Conservation (phyloP, 352 stramenopile species). For the Elongisporangium senticosum region DNA sequence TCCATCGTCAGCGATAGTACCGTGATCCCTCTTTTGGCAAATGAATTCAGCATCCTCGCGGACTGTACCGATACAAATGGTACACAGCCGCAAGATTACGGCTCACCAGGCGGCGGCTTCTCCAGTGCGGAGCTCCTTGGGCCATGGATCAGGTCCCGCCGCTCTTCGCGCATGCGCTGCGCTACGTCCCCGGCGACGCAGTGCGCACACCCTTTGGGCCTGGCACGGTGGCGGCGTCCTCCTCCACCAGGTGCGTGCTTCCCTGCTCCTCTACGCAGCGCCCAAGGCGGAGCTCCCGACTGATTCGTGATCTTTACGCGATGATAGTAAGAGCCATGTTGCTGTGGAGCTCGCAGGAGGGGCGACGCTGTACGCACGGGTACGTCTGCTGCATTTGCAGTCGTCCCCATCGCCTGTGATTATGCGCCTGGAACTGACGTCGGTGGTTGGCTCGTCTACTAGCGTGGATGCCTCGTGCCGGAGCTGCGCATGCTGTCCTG, state of each 20-base stretch:
- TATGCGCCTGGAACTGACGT: not conserved
- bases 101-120: not conserved
- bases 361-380: conserved; percentile 50
- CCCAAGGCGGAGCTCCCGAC: conserved; percentile 1
- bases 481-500: conserved; percentile 67
- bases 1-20: not conserved
- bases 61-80: not conserved
- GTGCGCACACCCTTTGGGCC: conserved; percentile 65
- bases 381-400: conserved; percentile 8
- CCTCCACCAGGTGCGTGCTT: not conserved
- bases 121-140: not conserved
- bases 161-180: conserved; percentile 66
- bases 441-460: conserved; percentile 4
- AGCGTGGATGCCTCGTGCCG: conserved; percentile 52
- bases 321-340: conserved; percentile 47
- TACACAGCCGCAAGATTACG: not conserved
- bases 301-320: conserved; percentile 13
- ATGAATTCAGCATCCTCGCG: not conserved
- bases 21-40: not conserved
- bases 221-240: conserved; percentile 26
- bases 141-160: conserved; percentile 36
- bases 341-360: conserved; percentile 42
- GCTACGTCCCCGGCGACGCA: conserved; percentile 52
- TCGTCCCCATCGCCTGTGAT: not conserved
- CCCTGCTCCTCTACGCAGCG: not conserved